phyloP scores from a whole-genome alignment of 768 basidiomycete genomes.

The Calocera viscosa region DNA sequence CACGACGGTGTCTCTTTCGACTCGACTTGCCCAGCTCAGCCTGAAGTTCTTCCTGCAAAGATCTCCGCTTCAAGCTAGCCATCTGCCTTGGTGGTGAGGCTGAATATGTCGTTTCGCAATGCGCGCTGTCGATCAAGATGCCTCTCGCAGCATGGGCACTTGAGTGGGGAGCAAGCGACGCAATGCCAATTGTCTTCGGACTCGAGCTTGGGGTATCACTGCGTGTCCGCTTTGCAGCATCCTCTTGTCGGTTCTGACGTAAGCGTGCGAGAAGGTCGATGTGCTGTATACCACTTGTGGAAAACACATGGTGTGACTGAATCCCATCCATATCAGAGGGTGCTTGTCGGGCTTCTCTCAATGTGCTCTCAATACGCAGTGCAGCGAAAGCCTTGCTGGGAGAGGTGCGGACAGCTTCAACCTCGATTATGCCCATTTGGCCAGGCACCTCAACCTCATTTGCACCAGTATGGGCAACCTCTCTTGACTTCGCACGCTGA shows the following conservation, averaged over 20 bases:
- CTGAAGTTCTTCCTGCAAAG: neutral
- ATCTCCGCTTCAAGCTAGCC: neutral
- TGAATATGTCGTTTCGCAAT: no score
- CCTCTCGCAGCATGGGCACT: no score
- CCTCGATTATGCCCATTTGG: neutral
- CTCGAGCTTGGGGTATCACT: neutral
- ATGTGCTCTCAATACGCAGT: neutral
- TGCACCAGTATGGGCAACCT: neutral
- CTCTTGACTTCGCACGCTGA: neutral
- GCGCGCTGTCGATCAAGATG: no score
- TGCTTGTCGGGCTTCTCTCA: neutral
- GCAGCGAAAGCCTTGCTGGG: neutral
- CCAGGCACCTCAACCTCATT: neutral
- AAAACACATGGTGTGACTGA: neutral
- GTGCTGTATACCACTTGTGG: neutral
- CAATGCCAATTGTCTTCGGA: neutral
- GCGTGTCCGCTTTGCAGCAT: neutral
- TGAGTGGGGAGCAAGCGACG: no score
- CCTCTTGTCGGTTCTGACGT: neutral
- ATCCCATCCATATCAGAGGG: neutral
- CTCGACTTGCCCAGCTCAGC: neutral
- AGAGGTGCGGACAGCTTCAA: neutral
- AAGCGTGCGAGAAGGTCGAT: slow-evolving; percentile 1
- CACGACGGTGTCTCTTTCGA: neutral
- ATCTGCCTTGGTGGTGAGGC: neutral